Evolutionary conservation across 768 basidiomycete species (phyloP).

Genomic region (Daedaleopsis nitida): DNA sequence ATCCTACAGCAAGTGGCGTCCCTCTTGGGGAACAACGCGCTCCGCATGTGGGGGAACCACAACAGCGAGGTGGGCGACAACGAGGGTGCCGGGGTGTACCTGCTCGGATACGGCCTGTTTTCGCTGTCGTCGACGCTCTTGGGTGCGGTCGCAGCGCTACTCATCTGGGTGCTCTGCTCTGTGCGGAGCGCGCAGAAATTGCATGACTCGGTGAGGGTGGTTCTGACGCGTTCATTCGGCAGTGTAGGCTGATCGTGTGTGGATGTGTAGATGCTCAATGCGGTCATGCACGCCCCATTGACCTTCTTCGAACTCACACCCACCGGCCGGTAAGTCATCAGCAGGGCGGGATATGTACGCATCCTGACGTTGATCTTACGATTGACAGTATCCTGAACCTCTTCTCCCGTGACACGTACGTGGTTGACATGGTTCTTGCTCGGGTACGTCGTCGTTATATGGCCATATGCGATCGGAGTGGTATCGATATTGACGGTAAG

Average conservation of each 20-base stretch:
- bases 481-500: conserved; percentile 3
- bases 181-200: conserved; percentile 72
- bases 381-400: conserved; percentile 75
- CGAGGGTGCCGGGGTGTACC: conserved; percentile 54
- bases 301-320: conserved; percentile 92
- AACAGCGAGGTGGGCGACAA: conserved; percentile 65
- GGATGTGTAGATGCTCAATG: conserved; percentile 63
- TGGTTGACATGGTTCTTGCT: conserved; percentile 82
- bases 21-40: conserved; percentile 61
- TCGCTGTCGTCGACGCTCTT: conserved; percentile 59
- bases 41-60: conserved; percentile 84
- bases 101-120: conserved; percentile 68
- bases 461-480: not conserved
- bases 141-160: conserved; percentile 55
- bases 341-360: not conserved
- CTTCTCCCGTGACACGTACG: conserved; percentile 87
- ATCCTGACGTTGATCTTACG: not conserved
- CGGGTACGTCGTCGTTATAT: conserved; percentile 44
- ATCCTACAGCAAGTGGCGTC: conserved; percentile 57
- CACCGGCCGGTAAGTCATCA: conserved; percentile 62
- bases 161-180: conserved; percentile 79
- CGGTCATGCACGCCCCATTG: conserved; percentile 81
- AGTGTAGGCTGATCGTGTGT: conserved; percentile 2
- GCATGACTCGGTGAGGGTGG: conserved; percentile 69
- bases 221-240: too few relatives aligned